Evolutionary conservation across 768 basidiomycete genomes (phyloP), one percentile per base, ranked within the genome.

Genomic region (Cantharellus anzutake): DNA sequence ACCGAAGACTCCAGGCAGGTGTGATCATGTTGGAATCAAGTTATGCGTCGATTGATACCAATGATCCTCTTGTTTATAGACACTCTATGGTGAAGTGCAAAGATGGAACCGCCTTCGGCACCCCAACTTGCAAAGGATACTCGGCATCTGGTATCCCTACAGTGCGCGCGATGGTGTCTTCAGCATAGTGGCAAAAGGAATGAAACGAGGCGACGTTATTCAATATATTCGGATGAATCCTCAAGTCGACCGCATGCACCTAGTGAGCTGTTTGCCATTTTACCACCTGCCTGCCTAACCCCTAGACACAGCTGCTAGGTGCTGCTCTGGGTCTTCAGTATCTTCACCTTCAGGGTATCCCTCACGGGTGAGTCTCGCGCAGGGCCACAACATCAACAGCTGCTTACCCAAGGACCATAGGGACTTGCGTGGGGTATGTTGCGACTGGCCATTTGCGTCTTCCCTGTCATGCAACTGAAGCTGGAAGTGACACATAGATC

Each of bases 401-500:
- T 55, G 35, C 11, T 55, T 55, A 37, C 35, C 35, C 52, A 55
- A 37, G 11, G 52, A 55, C 38, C 7, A 14, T 11, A 11, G 52
- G 7, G 52, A 37, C 35, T 11, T 55, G 52, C 11, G 52, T 55
- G 11, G 35, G 14, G 44, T 48, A 29, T 48, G 29, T 48, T 48
- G 11, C 44, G 1, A 11, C 44, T 11, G 44, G 11, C 44, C 11
- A 11, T 11, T 11, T 11, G 44, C 44, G 1, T 48, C 29, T 48
- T 29, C 29, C 29, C 11, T 48, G 29, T 48, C 44, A 29, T 48
- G 44, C 44, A 48, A 48, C 20, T 29, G 20, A 29, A 29, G 20
- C 20, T 29, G 20, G 20, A 29, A 29, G 20, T 29, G 20, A 29
- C 20, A 29, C 20, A 51, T 59, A 74, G 74, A 66, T 67, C 7